A percentile compares a stretch with the other conserved stretches of the same genome.
Conservation (phyloP, 768 basidiomycete species). For the Calocera viscosa region DNA sequence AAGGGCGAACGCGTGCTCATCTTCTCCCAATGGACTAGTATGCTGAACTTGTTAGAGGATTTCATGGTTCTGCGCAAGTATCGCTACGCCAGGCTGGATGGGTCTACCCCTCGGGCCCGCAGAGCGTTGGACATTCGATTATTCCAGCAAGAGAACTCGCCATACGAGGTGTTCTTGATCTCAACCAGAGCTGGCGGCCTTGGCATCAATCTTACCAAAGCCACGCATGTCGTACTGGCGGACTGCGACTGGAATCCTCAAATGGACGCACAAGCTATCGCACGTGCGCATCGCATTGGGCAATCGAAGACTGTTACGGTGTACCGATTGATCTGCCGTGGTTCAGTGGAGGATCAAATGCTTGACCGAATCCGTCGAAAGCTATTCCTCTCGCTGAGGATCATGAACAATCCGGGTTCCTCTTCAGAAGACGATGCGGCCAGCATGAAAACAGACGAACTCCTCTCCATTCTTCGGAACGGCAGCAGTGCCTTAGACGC, state of each 20-base stretch:
- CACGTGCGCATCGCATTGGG: conserved; percentile 40
- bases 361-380: conserved; percentile 59
- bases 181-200: conserved; percentile 63
- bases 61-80: conserved; percentile 48
- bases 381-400: conserved; percentile 51
- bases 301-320: conserved; percentile 64
- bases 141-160: conserved; percentile 52
- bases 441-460: conserved; percentile 33
- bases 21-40: conserved; percentile 46
- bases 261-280: conserved; percentile 28
- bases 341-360: conserved; percentile 63
- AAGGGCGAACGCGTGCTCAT: conserved; percentile 53
- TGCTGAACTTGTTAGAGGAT: conserved; percentile 60
- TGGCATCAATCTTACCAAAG: conserved; percentile 23
- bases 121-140: conserved; percentile 46
- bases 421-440: conserved; percentile 23
- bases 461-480: conserved; percentile 44
- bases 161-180: conserved; percentile 55
- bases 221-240: conserved; percentile 17
- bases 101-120: conserved; percentile 40
- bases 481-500: conserved; percentile 45
- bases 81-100: conserved; percentile 51
- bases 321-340: conserved; percentile 54
- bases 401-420: conserved; percentile 32
- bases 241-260: conserved; percentile 32